Conservation (phyloP, 1,284 basidiomycete genomes). For the Chalciporus piperatoides region DNA sequence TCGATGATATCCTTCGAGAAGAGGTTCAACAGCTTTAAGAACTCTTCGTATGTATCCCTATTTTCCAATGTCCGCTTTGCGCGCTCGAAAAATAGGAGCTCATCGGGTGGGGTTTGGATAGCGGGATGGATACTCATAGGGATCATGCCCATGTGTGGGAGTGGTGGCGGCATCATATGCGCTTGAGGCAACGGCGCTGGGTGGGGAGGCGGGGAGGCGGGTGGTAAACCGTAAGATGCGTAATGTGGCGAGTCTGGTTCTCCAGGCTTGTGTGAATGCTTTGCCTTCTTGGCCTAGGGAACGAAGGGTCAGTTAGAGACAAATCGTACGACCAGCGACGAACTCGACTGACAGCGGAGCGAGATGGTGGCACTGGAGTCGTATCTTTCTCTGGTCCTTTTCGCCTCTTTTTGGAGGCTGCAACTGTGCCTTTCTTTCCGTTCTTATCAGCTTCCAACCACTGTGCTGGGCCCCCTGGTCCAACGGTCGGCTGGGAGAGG, state of each 20-base stretch:
- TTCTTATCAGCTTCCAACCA: constrained; percentile 46
- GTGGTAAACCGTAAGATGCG: constrained; percentile 47
- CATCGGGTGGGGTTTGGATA: constrained; percentile 60
- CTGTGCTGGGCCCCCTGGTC: constrained; percentile 30
- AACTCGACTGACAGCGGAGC: constrained; percentile 41
- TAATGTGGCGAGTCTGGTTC: constrained; percentile 58
- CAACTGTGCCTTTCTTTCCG: constrained; percentile 40
- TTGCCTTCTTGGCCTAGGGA: constrained; percentile 53
- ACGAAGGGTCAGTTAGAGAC: constrained; percentile 7
- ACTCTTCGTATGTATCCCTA: constrained; percentile 76
- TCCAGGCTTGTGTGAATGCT: constrained; percentile 52
- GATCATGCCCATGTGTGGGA: constrained; percentile 33
- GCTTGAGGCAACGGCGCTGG: constrained; percentile 37
- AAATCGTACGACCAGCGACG: constrained; percentile 5
- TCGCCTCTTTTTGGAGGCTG: constrained; percentile 47
- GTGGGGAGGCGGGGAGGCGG: constrained; percentile 32
- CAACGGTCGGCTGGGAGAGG: constrained; percentile 42
- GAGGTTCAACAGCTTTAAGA: constrained; percentile 78
- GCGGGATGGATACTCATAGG: constrained; percentile 29
- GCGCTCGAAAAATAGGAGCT: constrained; percentile 92
- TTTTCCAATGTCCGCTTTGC: constrained; percentile 77
- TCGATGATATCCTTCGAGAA: constrained; percentile 90
- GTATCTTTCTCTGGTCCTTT: constrained; percentile 54
- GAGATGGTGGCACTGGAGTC: constrained; percentile 51
- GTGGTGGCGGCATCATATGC: constrained; percentile 32